These are phyloP conservation scores for Populus simonii DNA, from an alignment of 345 rosid species.

Conservation along the genomic window DNA sequence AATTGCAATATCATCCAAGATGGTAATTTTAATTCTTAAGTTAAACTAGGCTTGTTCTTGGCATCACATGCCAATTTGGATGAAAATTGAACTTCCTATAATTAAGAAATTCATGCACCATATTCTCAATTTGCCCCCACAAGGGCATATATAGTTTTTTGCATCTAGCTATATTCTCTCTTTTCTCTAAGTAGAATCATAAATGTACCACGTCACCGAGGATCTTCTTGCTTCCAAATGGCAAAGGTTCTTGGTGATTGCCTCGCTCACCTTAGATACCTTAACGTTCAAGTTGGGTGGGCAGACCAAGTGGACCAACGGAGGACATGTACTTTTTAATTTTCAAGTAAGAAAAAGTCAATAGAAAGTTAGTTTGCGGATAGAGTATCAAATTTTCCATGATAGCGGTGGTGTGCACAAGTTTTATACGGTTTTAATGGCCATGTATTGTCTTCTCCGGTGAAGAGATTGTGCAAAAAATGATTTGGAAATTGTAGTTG, in stretches of 20 bases:
- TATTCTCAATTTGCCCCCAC: neutral
- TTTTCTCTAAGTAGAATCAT: neutral
- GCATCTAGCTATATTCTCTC: neutral
- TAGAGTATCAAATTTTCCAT: neutral
- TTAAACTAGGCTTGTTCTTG: too few species aligned
- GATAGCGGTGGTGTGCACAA: neutral
- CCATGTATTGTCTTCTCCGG: neutral
- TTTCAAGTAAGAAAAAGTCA: neutral
- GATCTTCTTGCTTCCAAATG: neutral
- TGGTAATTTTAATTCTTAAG: too few species aligned
- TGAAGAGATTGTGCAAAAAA: neutral
- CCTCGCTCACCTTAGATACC: neutral
- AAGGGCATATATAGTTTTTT: neutral
- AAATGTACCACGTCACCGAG: neutral
- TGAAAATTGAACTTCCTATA: too few species aligned
- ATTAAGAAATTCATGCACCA: neutral
- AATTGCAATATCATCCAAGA: too few species aligned
- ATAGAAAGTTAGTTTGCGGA: neutral
- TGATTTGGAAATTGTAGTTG: neutral
- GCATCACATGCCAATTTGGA: too few species aligned
- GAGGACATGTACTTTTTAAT: neutral
- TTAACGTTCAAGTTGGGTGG: slow-evolving; percentile 2
- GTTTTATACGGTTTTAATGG: neutral
- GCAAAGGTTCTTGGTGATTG: neutral
- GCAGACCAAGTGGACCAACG: neutral